These are phyloP conservation scores for Dioszegia hungarica DNA, from an alignment of 768 basidiomycete genomes.

Conservation along the genomic window DNA sequence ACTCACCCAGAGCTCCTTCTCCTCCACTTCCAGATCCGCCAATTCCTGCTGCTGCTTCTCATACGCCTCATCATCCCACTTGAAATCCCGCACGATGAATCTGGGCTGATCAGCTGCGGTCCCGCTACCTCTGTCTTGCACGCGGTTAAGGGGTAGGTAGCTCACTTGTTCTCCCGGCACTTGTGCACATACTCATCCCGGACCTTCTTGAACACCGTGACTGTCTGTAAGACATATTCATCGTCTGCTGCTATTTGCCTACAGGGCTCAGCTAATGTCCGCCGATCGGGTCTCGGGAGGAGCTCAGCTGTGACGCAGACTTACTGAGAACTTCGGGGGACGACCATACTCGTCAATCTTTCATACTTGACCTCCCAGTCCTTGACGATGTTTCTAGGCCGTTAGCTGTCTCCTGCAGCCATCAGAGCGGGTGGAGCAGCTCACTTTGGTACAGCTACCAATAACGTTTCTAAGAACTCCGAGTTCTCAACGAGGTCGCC, in stretches of 20 bases:
- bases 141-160: too few species aligned
- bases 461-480: conserved; percentile 85
- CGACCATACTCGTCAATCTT: conserved; percentile 78
- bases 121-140: not conserved
- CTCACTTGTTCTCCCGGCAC: conserved; percentile 89
- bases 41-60: conserved; percentile 76
- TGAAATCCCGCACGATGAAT: conserved; percentile 92
- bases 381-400: conserved; percentile 64
- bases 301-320: conserved; percentile 45
- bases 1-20: conserved; percentile 94
- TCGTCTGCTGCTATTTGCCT: conserved; percentile 78
- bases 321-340: conserved; percentile 83
- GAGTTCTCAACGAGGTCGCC: conserved; percentile 80
- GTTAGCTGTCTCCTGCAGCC: conserved; percentile 7
- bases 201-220: conserved; percentile 82
- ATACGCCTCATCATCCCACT: conserved; percentile 75
- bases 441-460: conserved; percentile 93
- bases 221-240: conserved; percentile 77
- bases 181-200: conserved; percentile 91
- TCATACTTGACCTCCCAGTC: conserved; percentile 91
- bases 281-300: too few species aligned
- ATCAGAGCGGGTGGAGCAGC: conserved; percentile 24
- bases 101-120: conserved; percentile 50
- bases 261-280: too few species aligned
- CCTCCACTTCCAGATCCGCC: conserved; percentile 70